Percentiles rank a stretch among this genome's conserved stretches.
phyloP scores from a whole-genome alignment of 306 rosid genomes.

The Coriaria nepalensis region DNA sequence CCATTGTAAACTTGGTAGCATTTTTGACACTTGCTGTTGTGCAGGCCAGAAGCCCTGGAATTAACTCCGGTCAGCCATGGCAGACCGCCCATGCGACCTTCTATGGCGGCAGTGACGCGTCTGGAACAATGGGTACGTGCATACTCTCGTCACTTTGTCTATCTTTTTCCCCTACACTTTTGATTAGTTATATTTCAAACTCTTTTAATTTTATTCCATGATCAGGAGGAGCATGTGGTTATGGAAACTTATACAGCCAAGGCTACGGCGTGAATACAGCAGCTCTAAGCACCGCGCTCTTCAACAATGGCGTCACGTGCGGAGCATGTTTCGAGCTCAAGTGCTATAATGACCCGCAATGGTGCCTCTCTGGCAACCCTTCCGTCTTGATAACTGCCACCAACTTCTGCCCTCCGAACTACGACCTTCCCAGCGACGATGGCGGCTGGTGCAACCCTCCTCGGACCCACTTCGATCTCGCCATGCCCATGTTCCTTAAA shows the following conservation, averaged over 20 bases:
- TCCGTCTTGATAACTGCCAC: conserved; percentile 70
- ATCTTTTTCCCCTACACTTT: too few relatives aligned
- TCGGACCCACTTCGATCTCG: conserved; percentile 68
- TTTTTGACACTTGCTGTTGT: neutral
- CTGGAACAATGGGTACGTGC: conserved; percentile 53
- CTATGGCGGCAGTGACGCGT: conserved; percentile 61
- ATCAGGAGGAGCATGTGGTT: conserved; percentile 87
- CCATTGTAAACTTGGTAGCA: neutral
- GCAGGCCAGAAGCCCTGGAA: conserved; percentile 24
- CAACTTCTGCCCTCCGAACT: conserved; percentile 62
- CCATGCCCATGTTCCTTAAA: conserved; percentile 83
- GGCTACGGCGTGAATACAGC: conserved; percentile 84
- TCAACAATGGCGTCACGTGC: conserved; percentile 65
- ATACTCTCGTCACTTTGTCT: too few relatives aligned
- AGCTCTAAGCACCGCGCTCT: conserved; percentile 71
- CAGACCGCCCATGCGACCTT: conserved; percentile 53
- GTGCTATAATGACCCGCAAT: conserved; percentile 41
- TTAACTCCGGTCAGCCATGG: conserved; percentile 29
- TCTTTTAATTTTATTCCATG: neutral
- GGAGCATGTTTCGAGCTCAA: conserved; percentile 78
- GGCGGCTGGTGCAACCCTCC: conserved; percentile 98
- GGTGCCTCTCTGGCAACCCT: conserved; percentile 75
- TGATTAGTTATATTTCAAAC: too few relatives aligned
- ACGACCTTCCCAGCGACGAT: conserved; percentile 47
- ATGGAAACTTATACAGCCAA: conserved; percentile 68